Evolutionary conservation across 2,329 filamentous ascomycete genomes (phyloP).

Genomic region (Alternaria consortialis): DNA sequence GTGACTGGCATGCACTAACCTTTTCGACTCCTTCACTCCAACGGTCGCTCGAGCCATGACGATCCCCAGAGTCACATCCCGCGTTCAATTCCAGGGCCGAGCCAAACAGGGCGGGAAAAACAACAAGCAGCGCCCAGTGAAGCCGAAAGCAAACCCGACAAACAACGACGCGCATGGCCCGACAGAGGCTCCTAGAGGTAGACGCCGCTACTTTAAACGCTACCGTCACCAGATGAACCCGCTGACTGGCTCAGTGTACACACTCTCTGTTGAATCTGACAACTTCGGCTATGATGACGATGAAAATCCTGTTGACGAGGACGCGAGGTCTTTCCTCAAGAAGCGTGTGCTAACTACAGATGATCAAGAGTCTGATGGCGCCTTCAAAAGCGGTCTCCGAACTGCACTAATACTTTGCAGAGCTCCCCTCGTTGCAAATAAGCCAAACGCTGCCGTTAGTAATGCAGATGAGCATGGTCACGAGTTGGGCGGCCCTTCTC

Average conservation of each 20-base stretch:
- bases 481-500: neutral
- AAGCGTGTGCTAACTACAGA: conserved; percentile 1
- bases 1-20: neutral
- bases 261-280: neutral
- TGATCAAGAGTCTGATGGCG: neutral
- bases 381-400: neutral
- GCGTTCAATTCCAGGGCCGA: neutral
- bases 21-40: neutral
- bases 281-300: neutral
- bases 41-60: neutral
- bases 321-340: neutral
- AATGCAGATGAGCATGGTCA: neutral
- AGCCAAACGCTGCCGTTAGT: neutral
- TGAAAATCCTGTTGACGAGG: neutral
- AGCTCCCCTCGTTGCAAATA: neutral
- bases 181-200: neutral
- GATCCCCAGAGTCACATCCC: conserved; percentile 4
- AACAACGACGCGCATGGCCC: neutral
- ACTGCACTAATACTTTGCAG: neutral
- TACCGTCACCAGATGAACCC: neutral
- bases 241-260: conserved; percentile 8
- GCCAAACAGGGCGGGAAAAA: neutral
- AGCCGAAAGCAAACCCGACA: neutral
- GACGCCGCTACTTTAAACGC: neutral
- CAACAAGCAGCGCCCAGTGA: neutral